Evolutionary conservation across 164 flowering plant genomes (phyloP).

Genomic region (Annona squamosa): DNA sequence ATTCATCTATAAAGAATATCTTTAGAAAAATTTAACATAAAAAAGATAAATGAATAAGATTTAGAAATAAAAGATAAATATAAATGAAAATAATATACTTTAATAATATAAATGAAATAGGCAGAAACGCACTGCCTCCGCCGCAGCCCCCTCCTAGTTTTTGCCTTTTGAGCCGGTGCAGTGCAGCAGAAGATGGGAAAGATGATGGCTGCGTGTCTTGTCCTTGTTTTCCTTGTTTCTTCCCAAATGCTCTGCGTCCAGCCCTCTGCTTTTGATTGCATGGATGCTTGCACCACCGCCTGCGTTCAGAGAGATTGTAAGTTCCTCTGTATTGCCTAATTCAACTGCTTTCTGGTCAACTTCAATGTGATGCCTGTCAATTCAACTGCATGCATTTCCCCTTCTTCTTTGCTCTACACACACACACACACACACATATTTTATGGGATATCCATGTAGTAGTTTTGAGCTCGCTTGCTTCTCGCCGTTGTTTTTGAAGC

Average conservation of each 20-base stretch:
- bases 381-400: background rate
- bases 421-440: background rate
- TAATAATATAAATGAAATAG: too few species aligned
- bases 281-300: background rate
- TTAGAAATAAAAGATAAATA: too few species aligned
- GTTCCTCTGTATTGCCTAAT: background rate
- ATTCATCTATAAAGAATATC: too few species aligned
- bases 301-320: constrained; percentile 2
- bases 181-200: background rate
- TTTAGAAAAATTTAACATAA: too few species aligned
- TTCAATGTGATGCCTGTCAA: too few species aligned
- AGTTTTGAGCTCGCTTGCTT: background rate
- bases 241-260: background rate
- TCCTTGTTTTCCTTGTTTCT: background rate
- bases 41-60: too few species aligned
- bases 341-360: background rate
- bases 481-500: too few species aligned
- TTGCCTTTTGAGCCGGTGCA: too few species aligned
- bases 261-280: background rate
- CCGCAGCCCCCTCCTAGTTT: too few species aligned
- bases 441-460: background rate
- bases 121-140: too few species aligned
- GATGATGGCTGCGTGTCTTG: background rate
- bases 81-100: too few species aligned
- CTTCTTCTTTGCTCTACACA: background rate